phyloP scores from a whole-genome alignment of 495 filamentous ascomycete species.

The Cryomyces minteri region DNA sequence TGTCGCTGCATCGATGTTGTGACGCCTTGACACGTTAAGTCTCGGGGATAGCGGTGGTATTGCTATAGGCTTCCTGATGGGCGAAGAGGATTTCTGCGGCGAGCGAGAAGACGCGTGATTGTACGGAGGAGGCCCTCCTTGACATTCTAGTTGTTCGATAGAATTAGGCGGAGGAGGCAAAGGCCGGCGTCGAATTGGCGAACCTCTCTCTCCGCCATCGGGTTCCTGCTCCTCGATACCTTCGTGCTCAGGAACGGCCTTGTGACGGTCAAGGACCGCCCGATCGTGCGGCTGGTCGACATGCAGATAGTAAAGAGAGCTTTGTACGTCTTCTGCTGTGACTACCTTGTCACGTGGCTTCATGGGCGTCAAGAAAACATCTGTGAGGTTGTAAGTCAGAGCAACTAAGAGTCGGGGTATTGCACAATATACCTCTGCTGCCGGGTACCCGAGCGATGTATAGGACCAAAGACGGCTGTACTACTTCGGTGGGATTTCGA shows the following conservation, averaged over 20 bases:
- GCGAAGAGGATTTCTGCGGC: background rate
- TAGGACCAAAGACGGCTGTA: conserved; percentile 49
- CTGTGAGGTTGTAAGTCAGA: conserved; percentile 24
- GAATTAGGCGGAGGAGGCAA: background rate
- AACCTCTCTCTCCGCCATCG: background rate
- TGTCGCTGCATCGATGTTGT: background rate
- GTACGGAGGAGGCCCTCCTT: background rate
- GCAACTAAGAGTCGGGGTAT: background rate
- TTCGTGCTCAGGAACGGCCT: background rate
- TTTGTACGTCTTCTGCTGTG: conserved; percentile 69
- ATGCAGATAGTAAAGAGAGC: conserved; percentile 82
- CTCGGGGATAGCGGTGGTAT: background rate
- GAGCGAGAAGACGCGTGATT: background rate
- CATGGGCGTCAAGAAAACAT: conserved; percentile 84
- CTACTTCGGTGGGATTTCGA: conserved; percentile 45
- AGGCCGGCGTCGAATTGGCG: background rate
- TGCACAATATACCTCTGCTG: conserved; percentile 45
- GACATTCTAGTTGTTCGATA: background rate
- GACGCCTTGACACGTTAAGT: background rate
- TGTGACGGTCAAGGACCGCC: too few species aligned
- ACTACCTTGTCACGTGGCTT: conserved; percentile 78
- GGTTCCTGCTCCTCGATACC: conserved; percentile 10
- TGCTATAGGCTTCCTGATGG: background rate
- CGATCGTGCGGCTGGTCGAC: conserved; percentile 47
- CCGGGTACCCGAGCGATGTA: conserved; percentile 91